Evolutionary conservation across 768 basidiomycete genomes (phyloP), one percentile per base, ranked within the genome.

Genomic region (Boletus speciosus): DNA sequence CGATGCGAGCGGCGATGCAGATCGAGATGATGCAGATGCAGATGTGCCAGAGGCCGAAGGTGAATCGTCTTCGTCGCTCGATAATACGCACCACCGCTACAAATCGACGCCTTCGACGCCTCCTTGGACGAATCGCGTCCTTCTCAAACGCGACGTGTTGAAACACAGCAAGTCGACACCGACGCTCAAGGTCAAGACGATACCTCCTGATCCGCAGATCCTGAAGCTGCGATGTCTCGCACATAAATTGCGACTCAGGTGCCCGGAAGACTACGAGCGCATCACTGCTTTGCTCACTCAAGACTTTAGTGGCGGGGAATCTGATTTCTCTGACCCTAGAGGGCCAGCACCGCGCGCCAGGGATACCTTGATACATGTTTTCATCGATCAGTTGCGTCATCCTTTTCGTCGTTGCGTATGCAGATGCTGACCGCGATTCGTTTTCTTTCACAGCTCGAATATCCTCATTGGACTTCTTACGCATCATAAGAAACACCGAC

Each of bases 381-480:
- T 77, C 56, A 64, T 76, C 25, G 77, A 78, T 54, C 77, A 79
- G 77, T 78, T 60, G 57, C 54, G 76, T 72, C 25, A 29, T 37
- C 12, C 21, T 21, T 44, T 16, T 14, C 7, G 14, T 44, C 15
- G 3, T 15, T 29, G 48, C 6, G 21, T 16, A 19, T 27, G 34
- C 11, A 31, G 41, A 32, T 19, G 32, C 52, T 67, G 52, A 69
- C 53, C 9, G 4, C 40, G 2, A 46, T 39, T 35, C 23, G n/a
- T 29, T 36, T 45, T 0, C 5, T 5, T 27, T 27, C 29, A 44
- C 61, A 93, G 91, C 60, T 93, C 91, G 15, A 94, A 94, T 66
- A 93, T 94, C 57, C 80, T 93, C 43, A 85, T 94, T 56, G 91
- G 91, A 34, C 79, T 93, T 51, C 67, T 93, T n/a, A 81, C 78